These are phyloP conservation scores for Hibiscus mutabilis DNA, from an alignment of 345 rosid genomes.

Conservation along the genomic window DNA sequence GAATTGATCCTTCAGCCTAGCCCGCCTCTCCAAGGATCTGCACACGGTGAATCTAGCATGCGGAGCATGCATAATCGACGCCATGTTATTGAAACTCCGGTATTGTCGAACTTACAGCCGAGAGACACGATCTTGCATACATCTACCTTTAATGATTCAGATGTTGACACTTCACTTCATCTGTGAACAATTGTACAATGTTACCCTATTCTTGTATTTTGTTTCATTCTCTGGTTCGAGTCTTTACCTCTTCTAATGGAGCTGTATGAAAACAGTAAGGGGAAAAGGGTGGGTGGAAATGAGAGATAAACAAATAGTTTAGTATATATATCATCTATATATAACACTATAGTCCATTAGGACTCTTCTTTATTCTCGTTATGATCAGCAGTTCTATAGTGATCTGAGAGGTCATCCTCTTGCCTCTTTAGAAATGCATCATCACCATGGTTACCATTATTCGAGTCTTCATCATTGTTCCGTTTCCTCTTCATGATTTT, in stretches of 20 bases:
- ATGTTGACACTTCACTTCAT: slow-evolving; percentile 43
- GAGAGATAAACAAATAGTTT: neutral
- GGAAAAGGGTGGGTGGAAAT: neutral
- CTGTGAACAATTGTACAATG: slow-evolving; percentile 30
- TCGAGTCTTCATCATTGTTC: slow-evolving; percentile 55
- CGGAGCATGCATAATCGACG: slow-evolving; percentile 13
- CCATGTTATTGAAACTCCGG: slow-evolving; percentile 19
- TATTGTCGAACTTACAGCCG: slow-evolving; percentile 14
- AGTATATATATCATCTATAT: neutral
- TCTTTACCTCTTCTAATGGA: slow-evolving; percentile 3
- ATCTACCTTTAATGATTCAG: slow-evolving; percentile 23
- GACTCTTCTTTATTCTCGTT: slow-evolving; percentile 26
- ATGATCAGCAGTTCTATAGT: slow-evolving; percentile 39
- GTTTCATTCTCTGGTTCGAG: slow-evolving; percentile 17
- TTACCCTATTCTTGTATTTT: slow-evolving; percentile 11
- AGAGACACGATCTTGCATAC: slow-evolving; percentile 10
- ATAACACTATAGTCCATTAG: slow-evolving; percentile 19
- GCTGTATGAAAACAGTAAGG: neutral
- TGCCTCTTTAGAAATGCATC: slow-evolving; percentile 28
- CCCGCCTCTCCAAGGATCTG: slow-evolving; percentile 15
- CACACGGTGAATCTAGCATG: slow-evolving; percentile 6
- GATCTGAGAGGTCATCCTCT: slow-evolving; percentile 37
- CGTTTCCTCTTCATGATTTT: slow-evolving; percentile 67
- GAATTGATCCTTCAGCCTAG: slow-evolving; percentile 17
- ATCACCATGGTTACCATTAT: slow-evolving; percentile 24